phyloP scores from a whole-genome alignment of 2,329 filamentous ascomycete species.

The Fusarium hainanense region DNA sequence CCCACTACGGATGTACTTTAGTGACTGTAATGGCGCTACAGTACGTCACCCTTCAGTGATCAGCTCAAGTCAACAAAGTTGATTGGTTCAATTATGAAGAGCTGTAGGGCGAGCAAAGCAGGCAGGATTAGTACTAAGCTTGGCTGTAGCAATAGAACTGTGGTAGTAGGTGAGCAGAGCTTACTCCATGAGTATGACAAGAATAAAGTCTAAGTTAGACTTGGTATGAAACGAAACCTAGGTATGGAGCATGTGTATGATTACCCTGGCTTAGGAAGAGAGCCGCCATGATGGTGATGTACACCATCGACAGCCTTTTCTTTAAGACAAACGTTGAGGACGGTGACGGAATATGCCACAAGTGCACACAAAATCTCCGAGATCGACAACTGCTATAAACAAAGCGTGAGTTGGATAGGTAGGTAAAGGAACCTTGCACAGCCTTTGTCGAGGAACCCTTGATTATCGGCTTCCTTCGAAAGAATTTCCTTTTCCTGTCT shows the following conservation, averaged over 20 bases:
- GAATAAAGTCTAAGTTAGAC: neutral
- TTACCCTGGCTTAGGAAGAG: neutral
- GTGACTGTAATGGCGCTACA: conserved; percentile 8
- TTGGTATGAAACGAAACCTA: neutral
- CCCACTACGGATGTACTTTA: neutral
- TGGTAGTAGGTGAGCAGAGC: conserved; percentile 4
- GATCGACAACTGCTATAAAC: neutral
- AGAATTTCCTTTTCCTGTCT: conserved; percentile 14
- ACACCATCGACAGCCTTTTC: neutral
- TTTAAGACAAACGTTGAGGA: neutral
- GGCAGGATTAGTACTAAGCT: neutral
- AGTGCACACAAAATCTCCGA: neutral
- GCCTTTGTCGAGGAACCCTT: neutral
- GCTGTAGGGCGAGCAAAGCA: neutral
- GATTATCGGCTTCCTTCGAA: conserved; percentile 3
- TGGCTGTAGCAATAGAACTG: neutral
- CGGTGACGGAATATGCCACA: neutral
- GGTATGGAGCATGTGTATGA: neutral
- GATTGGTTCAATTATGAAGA: neutral
- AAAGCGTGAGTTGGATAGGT: neutral
- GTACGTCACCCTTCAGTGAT: conserved; percentile 3
- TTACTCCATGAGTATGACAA: neutral
- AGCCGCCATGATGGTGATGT: neutral
- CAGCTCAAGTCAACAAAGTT: neutral
- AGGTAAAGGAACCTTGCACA: neutral